phyloP scores from a whole-genome alignment of 352 stramenopile genomes.

The Pythium vanterpoolii region DNA sequence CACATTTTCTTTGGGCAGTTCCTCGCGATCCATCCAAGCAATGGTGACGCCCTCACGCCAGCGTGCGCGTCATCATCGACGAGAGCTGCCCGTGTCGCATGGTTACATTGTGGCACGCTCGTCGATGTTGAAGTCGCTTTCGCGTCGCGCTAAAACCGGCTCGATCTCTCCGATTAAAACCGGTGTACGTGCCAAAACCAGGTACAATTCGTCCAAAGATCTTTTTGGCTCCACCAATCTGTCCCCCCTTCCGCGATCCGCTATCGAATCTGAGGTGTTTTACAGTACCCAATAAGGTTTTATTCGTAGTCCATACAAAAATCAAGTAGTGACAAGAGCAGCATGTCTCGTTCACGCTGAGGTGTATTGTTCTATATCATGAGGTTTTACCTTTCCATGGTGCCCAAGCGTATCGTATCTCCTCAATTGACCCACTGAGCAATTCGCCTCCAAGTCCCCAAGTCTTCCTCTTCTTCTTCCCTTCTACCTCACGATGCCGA shows the following conservation, averaged over 20 bases:
- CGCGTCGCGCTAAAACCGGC: constrained; percentile 3
- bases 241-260: not conserved
- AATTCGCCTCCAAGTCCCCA: constrained; percentile 21
- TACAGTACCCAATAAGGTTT: not conserved
- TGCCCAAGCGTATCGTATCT: constrained; percentile 3
- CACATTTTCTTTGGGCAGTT: constrained; percentile 87
- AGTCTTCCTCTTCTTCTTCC: constrained; percentile 6
- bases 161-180: not conserved
- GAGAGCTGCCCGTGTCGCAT: constrained; percentile 21
- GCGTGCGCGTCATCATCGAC: too few relatives aligned
- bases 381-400: constrained; percentile 19
- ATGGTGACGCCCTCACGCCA: too few relatives aligned
- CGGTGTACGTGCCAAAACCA: constrained; percentile 7
- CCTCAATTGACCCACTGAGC: constrained; percentile 15
- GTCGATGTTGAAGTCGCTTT: constrained; percentile 32
- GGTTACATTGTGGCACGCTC: constrained; percentile 34
- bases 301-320: constrained; percentile 2
- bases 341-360: not conserved
- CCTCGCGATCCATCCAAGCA: constrained; percentile 26
- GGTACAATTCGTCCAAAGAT: constrained; percentile 22
- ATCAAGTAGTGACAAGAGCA: constrained; percentile 5
- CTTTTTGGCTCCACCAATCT: constrained; percentile 5
- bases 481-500: constrained; percentile 48
- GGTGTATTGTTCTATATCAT: constrained; percentile 1
- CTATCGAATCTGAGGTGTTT: constrained; percentile 18